A percentile compares a stretch with the other conserved stretches of the same genome.
Evolutionary conservation across 108 stramenopile genomes (phyloP).

Genomic region (Craspedostauros australis): DNA sequence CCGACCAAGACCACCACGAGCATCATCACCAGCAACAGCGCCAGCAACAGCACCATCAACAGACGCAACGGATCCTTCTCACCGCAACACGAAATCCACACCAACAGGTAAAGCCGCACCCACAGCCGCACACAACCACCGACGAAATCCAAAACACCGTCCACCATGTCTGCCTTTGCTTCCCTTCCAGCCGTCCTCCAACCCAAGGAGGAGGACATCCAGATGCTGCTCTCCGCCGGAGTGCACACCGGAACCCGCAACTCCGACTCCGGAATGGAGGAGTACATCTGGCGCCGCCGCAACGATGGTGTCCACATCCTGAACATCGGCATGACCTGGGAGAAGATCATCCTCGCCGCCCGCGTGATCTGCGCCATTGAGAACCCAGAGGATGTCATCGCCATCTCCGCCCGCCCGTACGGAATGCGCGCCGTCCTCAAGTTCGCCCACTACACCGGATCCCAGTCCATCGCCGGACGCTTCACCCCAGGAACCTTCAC

Average conservation of each 20-base stretch:
- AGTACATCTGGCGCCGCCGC: constrained; percentile 99
- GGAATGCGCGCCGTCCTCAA: constrained; percentile 99
- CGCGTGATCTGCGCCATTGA: constrained; percentile 99
- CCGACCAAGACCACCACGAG: too few relatives aligned
- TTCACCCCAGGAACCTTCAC: constrained; percentile 99
- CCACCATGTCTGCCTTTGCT: constrained; percentile 25
- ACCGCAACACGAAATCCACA: too few relatives aligned
- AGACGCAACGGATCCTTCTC: too few relatives aligned
- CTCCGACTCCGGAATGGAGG: constrained; percentile 93
- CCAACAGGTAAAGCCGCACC: too few relatives aligned
- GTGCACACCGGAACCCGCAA: constrained; percentile 99
- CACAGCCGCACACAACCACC: too few relatives aligned
- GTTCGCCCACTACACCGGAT: constrained; percentile 99
- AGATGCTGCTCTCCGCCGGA: constrained; percentile 98
- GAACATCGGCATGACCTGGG: constrained; percentile 99
- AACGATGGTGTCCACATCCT: constrained; percentile 98
- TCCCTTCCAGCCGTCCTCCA: constrained; percentile 54
- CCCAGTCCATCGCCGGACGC: constrained; percentile 95
- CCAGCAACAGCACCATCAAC: too few relatives aligned
- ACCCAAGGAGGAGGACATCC: constrained; percentile 99
- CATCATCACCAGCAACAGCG: too few relatives aligned
- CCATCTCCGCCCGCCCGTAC: constrained; percentile 99
- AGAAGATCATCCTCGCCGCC: constrained; percentile 99
- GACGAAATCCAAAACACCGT: too few relatives aligned
- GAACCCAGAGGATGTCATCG: constrained; percentile 98